Evolutionary conservation across 495 filamentous ascomycete species (phyloP).

Genomic region (Daldinia decipiens): DNA sequence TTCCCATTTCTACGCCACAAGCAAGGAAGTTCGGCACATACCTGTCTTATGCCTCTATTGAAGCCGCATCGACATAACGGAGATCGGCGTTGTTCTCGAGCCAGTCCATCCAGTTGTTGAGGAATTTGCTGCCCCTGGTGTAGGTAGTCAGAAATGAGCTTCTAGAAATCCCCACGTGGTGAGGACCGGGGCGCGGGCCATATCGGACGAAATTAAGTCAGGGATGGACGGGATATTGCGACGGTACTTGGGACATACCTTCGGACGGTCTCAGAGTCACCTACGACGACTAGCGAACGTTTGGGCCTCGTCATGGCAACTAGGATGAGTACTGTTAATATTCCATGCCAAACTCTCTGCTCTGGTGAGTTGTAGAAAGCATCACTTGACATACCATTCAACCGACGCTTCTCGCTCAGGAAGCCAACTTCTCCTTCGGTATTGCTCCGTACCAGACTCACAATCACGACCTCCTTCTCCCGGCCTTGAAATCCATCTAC

Average conservation of each 20-base stretch:
- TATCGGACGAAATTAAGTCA: slow-evolving; percentile 10
- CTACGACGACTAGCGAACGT: slow-evolving; percentile 88
- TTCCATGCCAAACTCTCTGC: neutral
- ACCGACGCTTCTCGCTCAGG: slow-evolving; percentile 86
- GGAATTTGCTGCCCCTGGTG: slow-evolving; percentile 75
- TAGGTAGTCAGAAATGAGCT: slow-evolving; percentile 17
- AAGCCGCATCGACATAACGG: slow-evolving; percentile 78
- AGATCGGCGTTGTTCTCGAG: slow-evolving; percentile 87
- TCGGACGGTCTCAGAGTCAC: slow-evolving; percentile 91
- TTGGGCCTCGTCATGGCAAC: slow-evolving; percentile 96
- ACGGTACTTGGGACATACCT: slow-evolving; percentile 62
- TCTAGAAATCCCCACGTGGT: slow-evolving; percentile 31
- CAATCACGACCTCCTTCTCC: slow-evolving; percentile 95
- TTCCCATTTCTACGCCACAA: neutral
- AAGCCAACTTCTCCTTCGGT: slow-evolving; percentile 88
- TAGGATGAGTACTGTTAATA: slow-evolving; percentile 44
- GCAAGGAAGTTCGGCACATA: slow-evolving; percentile 12
- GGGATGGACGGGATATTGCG: slow-evolving; percentile 8
- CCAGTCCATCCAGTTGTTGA: slow-evolving; percentile 89
- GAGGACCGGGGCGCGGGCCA: slow-evolving; percentile 25
- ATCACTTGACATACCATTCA: slow-evolving; percentile 75
- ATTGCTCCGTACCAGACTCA: slow-evolving; percentile 92
- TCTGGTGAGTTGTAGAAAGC: neutral
- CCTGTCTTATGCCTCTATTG: slow-evolving; percentile 52
- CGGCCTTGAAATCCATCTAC: slow-evolving; percentile 97